phyloP scores from a whole-genome alignment of 2,329 filamentous ascomycete genomes.

The Sclerotinia nivalis region DNA sequence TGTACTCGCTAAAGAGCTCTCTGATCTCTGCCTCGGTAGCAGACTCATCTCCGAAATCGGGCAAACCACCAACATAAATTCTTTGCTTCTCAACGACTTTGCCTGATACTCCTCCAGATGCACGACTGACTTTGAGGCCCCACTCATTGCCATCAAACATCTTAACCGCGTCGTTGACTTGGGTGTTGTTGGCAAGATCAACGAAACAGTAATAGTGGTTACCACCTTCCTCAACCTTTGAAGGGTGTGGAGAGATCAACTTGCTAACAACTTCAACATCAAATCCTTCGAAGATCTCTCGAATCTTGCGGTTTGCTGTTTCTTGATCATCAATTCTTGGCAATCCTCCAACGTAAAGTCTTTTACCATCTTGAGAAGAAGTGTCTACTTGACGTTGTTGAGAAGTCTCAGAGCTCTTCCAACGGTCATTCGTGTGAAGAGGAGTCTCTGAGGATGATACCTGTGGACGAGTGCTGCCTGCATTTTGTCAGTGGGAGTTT shows the following conservation, averaged over 20 bases:
- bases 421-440: conserved; percentile 32
- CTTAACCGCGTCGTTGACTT: conserved; percentile 54
- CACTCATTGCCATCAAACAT: conserved; percentile 40
- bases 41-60: conserved; percentile 50
- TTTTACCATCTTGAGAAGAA: conserved; percentile 42
- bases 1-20: conserved; percentile 49
- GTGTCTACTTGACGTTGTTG: conserved; percentile 24
- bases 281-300: conserved; percentile 50
- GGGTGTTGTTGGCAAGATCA: conserved; percentile 57
- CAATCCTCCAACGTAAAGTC: conserved; percentile 55
- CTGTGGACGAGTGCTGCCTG: conserved; percentile 20
- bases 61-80: conserved; percentile 53
- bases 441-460: conserved; percentile 7
- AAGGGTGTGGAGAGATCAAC: conserved; percentile 58
- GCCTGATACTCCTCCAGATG: conserved; percentile 26
- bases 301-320: conserved; percentile 50
- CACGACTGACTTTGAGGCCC: conserved; percentile 31
- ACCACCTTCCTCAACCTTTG: conserved; percentile 52
- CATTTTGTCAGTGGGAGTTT: conserved; percentile 1
- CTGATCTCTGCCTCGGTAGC: conserved; percentile 50
- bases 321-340: conserved; percentile 51
- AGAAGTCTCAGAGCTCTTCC: conserved; percentile 32
- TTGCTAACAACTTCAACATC: conserved; percentile 45
- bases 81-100: conserved; percentile 43
- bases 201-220: conserved; percentile 66